phyloP scores from a whole-genome alignment of 78 protist species.

The Ministeria vibrans region DNA sequence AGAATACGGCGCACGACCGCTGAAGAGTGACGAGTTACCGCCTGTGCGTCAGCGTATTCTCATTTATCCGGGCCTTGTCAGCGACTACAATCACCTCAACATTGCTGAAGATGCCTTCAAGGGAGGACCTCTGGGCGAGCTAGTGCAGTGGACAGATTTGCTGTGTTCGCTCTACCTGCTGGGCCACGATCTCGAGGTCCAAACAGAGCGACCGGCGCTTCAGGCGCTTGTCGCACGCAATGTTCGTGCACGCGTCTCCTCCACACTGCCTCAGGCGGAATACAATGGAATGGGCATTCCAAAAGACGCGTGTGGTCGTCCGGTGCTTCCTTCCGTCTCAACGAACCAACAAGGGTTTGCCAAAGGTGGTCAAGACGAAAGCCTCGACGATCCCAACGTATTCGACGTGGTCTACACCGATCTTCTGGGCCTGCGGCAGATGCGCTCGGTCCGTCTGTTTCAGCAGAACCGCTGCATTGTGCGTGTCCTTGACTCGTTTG shows the following conservation, averaged over 20 bases:
- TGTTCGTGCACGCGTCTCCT: neutral
- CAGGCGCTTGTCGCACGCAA: neutral
- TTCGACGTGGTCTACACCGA: slow-evolving; percentile 1
- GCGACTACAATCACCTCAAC: neutral
- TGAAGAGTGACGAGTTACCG: no score
- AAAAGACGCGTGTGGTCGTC: no score
- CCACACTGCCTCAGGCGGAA: no score
- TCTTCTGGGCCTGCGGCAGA: neutral
- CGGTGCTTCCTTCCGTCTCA: no score
- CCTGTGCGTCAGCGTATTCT: neutral
- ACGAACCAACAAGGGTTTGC: no score
- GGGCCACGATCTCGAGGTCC: neutral
- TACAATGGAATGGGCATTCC: no score
- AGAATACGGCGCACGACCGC: neutral
- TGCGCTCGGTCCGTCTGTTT: neutral
- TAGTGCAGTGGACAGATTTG: neutral
- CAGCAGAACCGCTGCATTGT: neutral
- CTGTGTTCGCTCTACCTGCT: neutral
- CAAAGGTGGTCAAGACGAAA: neutral
- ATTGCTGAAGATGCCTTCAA: neutral
- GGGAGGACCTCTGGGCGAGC: neutral
- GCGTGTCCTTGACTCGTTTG: neutral
- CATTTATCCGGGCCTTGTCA: neutral
- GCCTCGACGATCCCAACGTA: no score
- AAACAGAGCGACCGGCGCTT: neutral